phyloP scores from a whole-genome alignment of 345 rosid species.

The Sisymbrium altissimum region DNA sequence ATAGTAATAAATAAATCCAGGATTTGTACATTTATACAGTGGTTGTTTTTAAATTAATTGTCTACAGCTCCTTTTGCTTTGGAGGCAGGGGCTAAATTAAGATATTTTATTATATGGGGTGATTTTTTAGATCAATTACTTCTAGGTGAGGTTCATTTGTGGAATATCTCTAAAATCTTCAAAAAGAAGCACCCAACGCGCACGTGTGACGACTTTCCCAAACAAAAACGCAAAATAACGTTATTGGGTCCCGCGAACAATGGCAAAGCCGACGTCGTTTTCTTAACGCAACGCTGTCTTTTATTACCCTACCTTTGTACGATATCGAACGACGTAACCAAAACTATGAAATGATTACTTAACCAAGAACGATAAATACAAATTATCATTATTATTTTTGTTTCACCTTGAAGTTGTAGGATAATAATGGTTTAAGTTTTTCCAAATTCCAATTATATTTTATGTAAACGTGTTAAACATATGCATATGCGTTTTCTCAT shows the following conservation, averaged over 20 bases:
- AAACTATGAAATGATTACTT: slow-evolving; percentile 24
- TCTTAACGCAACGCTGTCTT: slow-evolving; percentile 30
- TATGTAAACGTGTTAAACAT: too few species aligned
- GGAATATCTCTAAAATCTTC: slow-evolving; percentile 22
- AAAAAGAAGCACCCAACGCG: slow-evolving; percentile 34
- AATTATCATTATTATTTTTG: not conserved
- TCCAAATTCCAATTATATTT: not conserved
- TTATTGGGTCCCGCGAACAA: slow-evolving; percentile 29
- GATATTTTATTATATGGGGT: not conserved
- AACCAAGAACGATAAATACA: slow-evolving; percentile 9
- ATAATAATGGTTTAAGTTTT: not conserved
- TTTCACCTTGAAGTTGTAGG: not conserved
- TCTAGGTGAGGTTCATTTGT: slow-evolving; percentile 2
- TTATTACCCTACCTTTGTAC: not conserved
- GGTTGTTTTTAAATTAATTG: not conserved
- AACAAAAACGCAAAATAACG: slow-evolving; percentile 26
- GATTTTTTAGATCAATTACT: not conserved
- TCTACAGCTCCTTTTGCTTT: not conserved
- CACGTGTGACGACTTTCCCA: slow-evolving; percentile 34
- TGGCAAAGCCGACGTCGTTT: slow-evolving; percentile 29
- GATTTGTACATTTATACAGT: not conserved
- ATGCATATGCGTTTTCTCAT: too few species aligned
- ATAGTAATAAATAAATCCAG: not conserved
- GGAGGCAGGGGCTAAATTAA: not conserved
- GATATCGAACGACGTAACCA: slow-evolving; percentile 20